Evolutionary conservation across 2,329 filamentous ascomycete species (phyloP), one percentile per base, ranked within the genome.

Genomic region (Colletotrichum scovillei): DNA sequence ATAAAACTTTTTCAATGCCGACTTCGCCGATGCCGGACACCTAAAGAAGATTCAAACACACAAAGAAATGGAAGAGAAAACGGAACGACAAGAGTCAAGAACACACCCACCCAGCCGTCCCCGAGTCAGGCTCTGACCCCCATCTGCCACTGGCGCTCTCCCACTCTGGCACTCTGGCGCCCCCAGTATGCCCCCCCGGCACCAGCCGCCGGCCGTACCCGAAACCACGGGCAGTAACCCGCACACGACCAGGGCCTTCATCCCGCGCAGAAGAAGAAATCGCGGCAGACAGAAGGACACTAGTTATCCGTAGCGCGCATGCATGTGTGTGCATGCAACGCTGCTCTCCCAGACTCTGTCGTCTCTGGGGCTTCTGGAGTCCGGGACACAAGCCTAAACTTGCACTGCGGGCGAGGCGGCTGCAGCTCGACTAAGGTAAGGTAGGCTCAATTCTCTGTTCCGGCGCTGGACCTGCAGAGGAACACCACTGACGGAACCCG

Each of bases 161-260:
- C 42, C 5, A 19, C 16, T 19, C 42, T 19, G 42, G 42, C 19
- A 19, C 38, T 42, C 38, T 42, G 38, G 14, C 16, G 16, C 19
- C 42, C 42, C 42, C 19, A n/a, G 38, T 16, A 49, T 35, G 32
- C 32, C 2, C 19, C 19, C 42, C 60, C 42, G 42, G 38, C 12
- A 63, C 28, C 60, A 26, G 42, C 28, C 11, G 60, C 19, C 60
- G 60, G 60, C 42, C 46, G 60, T 63, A 63, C 60, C 60, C 60
- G 60, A 63, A 19, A 49, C 42, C 42, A n/a, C 42, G 42, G 42
- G 42, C 42, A 49, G 42, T 49, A 49, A 49, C 42, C 42, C 42
- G 42, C 42, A 7, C 42, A 46, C 6, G 16, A 52, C 60, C 42
- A 32, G 26, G 26, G 26, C 26, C 46, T 32, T 22, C 42, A 11